Base-by-base conservation (phyloP, 768 basidiomycete species). In the Lentinula detonsa region DNA sequence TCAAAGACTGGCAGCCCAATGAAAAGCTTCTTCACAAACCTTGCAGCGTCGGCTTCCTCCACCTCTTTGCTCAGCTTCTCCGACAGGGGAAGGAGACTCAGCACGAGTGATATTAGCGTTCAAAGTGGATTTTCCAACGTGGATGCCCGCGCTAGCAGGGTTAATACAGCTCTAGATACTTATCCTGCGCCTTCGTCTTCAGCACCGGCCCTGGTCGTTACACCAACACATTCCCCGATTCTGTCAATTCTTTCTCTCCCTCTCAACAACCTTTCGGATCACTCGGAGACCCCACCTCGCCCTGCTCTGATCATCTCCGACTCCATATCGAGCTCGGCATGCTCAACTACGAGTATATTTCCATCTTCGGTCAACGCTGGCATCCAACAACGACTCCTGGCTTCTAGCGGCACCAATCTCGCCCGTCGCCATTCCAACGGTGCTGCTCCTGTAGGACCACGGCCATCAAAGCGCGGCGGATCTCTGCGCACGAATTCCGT, bases 241-340 rank as follows among this genome's bases (percentile, higher is more conserved):
- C 28, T 56, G 10, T 56, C 55, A 42, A 56, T 56, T 6, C 55
- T 56, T 40, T 56, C 55, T 23, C 40, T 56, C 15, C 37, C 55
- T 45, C 39, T 56, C 3, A n/a, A 56, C n/a, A 56, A 56, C 28
- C 37, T 56, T 9, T 56, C 40, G 11, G 31, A 8, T n/a, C 55
- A 6, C 4, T n/a, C 55, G 16, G 23, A 28, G 4, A 9, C 23
- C 15, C 18, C 55, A 31, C 28, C 23, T 4, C 23, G 21, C 21
- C 28, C 7, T 31, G 53, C 37, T 34, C 40, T 35, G 5, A 13
- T 40, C 34, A 18, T 55, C 35, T n/a, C 35, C 28, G 35, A 16
- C 18, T 43, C 40, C 21, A 56, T 21, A n/a, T 33, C 53, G 4
- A 33, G 8, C 35, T 21, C 53, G 5, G 11, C 53, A 21, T 37